Conservation (phyloP, 495 filamentous ascomycete genomes). For the Penicillium pancosmium region DNA sequence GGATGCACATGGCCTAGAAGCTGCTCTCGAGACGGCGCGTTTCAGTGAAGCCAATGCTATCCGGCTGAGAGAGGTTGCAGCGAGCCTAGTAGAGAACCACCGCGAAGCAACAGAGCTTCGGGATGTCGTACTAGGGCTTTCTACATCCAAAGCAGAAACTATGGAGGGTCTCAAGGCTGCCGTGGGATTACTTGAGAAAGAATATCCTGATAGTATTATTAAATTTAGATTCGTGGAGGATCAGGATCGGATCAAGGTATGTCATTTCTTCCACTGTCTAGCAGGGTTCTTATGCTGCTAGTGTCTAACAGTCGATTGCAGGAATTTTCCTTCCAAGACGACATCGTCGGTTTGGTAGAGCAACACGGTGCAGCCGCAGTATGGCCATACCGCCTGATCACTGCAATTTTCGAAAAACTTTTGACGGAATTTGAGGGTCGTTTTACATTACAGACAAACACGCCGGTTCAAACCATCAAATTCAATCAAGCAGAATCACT, state of each 20-base stretch:
- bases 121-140: background rate
- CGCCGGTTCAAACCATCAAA: background rate
- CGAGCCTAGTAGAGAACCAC: background rate
- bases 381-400: slow-evolving; percentile 1
- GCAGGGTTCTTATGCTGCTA: background rate
- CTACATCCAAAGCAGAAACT: background rate
- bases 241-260: slow-evolving; percentile 1
- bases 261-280: background rate
- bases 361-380: background rate
- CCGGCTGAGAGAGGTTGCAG: background rate
- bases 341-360: background rate
- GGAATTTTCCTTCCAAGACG: slow-evolving; percentile 1
- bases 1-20: background rate
- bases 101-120: slow-evolving; percentile 1
- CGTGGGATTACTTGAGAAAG: background rate
- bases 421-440: background rate
- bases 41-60: slow-evolving; percentile 4
- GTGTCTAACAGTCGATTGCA: background rate
- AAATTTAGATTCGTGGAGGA: slow-evolving; percentile 1
- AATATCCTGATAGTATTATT: background rate
- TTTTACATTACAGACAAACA: background rate
- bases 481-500: background rate
- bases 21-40: background rate
- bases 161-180: background rate
- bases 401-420: background rate